Evolutionary conservation across 2,329 filamentous ascomycete genomes (phyloP), one percentile per base, ranked within the genome.

Genomic region (Aureobasidium sp.): DNA sequence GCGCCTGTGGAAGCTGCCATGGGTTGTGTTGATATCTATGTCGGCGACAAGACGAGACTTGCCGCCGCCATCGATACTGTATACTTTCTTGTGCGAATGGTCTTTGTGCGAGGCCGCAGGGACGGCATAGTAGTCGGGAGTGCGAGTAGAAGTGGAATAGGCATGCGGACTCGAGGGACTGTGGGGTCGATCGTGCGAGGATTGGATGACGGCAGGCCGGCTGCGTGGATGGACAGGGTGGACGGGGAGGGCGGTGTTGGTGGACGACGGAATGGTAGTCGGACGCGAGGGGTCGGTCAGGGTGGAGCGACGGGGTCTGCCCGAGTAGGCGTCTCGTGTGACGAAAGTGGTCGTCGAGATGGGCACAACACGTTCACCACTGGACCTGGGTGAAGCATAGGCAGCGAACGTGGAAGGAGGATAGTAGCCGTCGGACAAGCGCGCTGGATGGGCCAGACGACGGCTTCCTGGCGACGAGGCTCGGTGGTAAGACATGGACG

Each of bases 71-170:
- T 79, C 78, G 12, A 81, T 75, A 64, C 76, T 78, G 69, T 81
- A 81, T 27, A 80, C 71, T 66, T 78, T 79, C 68, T 78, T 79
- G 66, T 79, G 77, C 68, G 78, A 79, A 65, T 79, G 77, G 34
- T 75, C 72, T 7, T 67, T 65, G 36, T 70, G 69, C 27, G 70
- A 65, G 9, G 70, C 66, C 6, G 67, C 65, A 8, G 76, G 73
- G 2, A 73, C 74, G 57, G 77, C 71, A 68, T 76, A 78, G 63
- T 72, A 70, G 44, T 73, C 69, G 29, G 73, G 71, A 41, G 69
- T 68, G 39, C 62, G 62, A 31, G 42, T 62, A 8, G 63, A 44
- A 45, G 42, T 62, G 20, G 63, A 44, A 48, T 71, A 69, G 59
- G 69, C 71, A 7, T 71, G 69, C 12, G 70, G 68, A 27, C 75